These are phyloP conservation scores for Ambrosia hybrid DNA, from an alignment of 140 eudicot species.

Conservation along the genomic window DNA sequence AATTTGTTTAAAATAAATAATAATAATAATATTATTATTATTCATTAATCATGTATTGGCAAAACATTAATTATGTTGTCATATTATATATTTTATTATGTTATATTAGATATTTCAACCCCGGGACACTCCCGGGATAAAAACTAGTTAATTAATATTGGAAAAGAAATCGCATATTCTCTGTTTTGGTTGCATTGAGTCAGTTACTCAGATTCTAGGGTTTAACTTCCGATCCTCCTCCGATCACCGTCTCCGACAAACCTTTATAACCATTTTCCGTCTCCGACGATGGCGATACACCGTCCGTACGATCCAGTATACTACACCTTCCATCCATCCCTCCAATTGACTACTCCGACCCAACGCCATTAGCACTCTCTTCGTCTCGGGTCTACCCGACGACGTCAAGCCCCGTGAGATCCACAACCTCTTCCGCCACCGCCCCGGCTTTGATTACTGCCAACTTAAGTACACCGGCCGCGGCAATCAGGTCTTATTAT, in stretches of 20 bases:
- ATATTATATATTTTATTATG: too few relatives aligned
- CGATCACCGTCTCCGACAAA: not conserved
- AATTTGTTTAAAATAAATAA: too few relatives aligned
- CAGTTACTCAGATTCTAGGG: too few relatives aligned
- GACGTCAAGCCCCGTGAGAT: conserved; percentile 91
- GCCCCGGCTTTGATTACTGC: conserved; percentile 79
- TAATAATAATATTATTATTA: too few relatives aligned
- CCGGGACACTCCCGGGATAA: too few relatives aligned
- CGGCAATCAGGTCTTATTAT: conserved; percentile 66
- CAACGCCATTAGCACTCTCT: conserved; percentile 65
- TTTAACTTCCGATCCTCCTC: too few relatives aligned
- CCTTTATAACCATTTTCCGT: not conserved
- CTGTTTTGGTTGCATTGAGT: too few relatives aligned
- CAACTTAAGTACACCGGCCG: conserved; percentile 94
- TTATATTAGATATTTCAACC: too few relatives aligned
- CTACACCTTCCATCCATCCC: conserved; percentile 45
- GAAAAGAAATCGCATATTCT: too few relatives aligned
- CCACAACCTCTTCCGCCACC: conserved; percentile 87
- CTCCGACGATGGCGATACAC: conserved; percentile 46
- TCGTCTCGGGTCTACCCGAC: conserved; percentile 92
- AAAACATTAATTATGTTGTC: too few relatives aligned
- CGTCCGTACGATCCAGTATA: conserved; percentile 56
- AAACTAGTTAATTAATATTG: too few relatives aligned
- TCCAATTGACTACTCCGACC: conserved; percentile 26
- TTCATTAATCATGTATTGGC: too few relatives aligned